A percentile compares a stretch with the other conserved stretches of the same genome.
Conservation (phyloP, 768 basidiomycete genomes). For the Mycena pura region DNA sequence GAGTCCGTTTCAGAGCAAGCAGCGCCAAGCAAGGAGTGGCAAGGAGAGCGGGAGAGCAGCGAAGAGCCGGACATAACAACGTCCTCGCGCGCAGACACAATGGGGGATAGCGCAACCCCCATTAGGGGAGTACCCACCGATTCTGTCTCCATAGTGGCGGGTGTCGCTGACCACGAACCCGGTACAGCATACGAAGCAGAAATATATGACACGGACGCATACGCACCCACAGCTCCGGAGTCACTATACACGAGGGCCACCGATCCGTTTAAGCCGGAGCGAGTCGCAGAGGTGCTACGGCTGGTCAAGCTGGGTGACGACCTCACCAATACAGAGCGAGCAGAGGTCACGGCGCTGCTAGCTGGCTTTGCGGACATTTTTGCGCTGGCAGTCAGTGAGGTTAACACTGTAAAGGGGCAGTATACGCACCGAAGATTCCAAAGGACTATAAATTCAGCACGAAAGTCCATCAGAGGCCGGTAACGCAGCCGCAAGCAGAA, state of each 20-base stretch:
- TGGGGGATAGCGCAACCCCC: too few species aligned
- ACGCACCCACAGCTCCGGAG: background rate
- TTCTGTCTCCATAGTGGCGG: too few species aligned
- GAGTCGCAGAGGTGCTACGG: constrained; percentile 28
- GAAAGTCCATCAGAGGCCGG: constrained; percentile 38
- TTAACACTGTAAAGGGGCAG: constrained; percentile 37
- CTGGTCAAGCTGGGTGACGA: constrained; percentile 38
- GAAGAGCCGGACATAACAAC: too few species aligned
- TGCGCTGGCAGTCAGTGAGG: constrained; percentile 47
- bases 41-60: too few species aligned
- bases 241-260: constrained; percentile 28
- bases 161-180: too few species aligned
- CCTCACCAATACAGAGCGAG: constrained; percentile 32
- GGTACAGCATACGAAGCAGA: too few species aligned
- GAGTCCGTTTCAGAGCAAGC: too few species aligned
- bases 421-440: constrained; percentile 42
- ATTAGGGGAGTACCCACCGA: too few species aligned
- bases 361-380: constrained; percentile 45
- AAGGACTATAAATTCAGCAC: constrained; percentile 34
- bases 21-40: too few species aligned
- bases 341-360: constrained; percentile 32
- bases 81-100: too few species aligned
- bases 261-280: constrained; percentile 33
- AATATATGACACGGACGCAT: background rate
- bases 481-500: constrained; percentile 39